phyloP scores from a whole-genome alignment of 257 asterid genomes.

The Fraxinus pennsylvanica region DNA sequence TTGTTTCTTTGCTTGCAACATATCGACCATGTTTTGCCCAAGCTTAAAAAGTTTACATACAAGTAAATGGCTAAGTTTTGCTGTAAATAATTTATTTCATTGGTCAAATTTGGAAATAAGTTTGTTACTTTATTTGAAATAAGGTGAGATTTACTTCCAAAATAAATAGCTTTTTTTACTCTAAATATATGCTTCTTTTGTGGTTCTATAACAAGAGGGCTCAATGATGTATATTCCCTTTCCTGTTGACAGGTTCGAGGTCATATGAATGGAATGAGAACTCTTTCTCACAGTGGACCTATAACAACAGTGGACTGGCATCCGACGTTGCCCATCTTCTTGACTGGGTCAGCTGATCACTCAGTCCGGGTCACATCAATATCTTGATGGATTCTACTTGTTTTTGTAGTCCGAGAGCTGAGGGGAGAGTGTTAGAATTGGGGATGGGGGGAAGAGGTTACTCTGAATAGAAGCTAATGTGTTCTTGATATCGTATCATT shows the following conservation, averaged over 20 bases:
- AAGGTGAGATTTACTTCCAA: too few relatives aligned
- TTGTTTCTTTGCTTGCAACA: neutral
- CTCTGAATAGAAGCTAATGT: neutral
- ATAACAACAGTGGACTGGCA: conserved; percentile 97
- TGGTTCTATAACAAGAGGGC: neutral
- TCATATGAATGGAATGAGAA: conserved; percentile 58
- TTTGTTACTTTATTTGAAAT: neutral
- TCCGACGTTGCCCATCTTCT: conserved; percentile 76
- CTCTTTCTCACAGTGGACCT: conserved; percentile 62
- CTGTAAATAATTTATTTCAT: too few relatives aligned
- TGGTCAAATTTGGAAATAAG: neutral
- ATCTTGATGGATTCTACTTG: conserved; percentile 34
- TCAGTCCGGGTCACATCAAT: conserved; percentile 79
- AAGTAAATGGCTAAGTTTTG: neutral
- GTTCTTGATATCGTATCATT: neutral
- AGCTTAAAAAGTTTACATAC: neutral
- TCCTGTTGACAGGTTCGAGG: conserved; percentile 58
- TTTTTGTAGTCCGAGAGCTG: neutral
- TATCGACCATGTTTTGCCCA: neutral
- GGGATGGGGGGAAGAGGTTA: neutral
- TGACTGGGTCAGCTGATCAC: conserved; percentile 92
- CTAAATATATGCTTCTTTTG: too few relatives aligned
- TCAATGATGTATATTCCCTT: neutral
- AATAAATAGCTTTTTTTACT: too few relatives aligned
- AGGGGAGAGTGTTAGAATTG: too few relatives aligned